Conservation (phyloP, 1,139 yeast genomes). For the Casaregolazyma lundiana region DNA sequence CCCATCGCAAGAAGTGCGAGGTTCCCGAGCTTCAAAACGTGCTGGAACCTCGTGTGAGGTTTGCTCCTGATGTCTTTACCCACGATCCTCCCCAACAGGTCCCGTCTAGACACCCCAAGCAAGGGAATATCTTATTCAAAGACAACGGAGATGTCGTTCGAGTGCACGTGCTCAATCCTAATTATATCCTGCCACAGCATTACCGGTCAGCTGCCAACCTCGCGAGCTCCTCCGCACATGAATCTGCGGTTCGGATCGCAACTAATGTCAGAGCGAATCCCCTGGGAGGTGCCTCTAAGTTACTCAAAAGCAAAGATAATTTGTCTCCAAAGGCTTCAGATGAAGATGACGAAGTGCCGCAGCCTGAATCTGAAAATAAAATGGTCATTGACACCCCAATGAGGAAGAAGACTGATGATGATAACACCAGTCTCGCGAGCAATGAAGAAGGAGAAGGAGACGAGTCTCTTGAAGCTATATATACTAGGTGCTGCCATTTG, state of each 20-base stretch:
- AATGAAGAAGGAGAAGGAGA: constrained; percentile 22
- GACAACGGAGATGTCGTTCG: constrained; percentile 31
- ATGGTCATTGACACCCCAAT: constrained; percentile 21
- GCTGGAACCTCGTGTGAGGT: constrained; percentile 47
- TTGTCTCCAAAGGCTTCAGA: constrained; percentile 14
- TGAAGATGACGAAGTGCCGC: constrained; percentile 25
- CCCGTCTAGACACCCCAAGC: constrained; percentile 78
- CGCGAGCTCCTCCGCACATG: constrained; percentile 32
- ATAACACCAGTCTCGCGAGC: constrained; percentile 13
- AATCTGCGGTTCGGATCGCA: constrained; percentile 32
- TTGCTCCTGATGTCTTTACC: constrained; percentile 63
- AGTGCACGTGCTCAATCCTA: constrained; percentile 17
- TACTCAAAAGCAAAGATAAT: constrained; percentile 5
- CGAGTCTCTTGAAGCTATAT: constrained; percentile 37
- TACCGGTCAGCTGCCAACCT: constrained; percentile 25
- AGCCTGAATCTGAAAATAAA: constrained; percentile 26
- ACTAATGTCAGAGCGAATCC: constrained; percentile 18
- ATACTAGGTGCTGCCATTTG: constrained; percentile 88
- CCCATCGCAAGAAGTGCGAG: constrained; percentile 37
- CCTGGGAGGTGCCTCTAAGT: neutral
- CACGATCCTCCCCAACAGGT: constrained; percentile 94
- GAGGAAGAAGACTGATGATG: constrained; percentile 24
- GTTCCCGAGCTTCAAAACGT: constrained; percentile 38
- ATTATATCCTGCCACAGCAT: constrained; percentile 23
- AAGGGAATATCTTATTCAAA: constrained; percentile 67